These are phyloP conservation scores for Saturnispora zaruensis DNA, from an alignment of 805 yeast species.

Conservation along the genomic window DNA sequence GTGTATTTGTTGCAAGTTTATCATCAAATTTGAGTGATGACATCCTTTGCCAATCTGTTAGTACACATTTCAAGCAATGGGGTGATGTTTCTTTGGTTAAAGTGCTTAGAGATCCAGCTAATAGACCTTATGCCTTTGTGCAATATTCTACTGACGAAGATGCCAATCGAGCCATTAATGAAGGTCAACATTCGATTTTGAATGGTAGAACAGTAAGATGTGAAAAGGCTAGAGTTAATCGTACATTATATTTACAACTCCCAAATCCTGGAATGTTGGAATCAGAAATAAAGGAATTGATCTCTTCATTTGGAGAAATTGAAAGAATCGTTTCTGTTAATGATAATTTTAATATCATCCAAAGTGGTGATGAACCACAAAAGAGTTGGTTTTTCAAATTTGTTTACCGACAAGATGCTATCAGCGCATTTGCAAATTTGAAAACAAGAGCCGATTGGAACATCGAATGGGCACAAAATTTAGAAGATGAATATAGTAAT, in stretches of 20 bases:
- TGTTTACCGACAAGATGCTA: slow-evolving; percentile 80
- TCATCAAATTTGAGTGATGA: slow-evolving; percentile 61
- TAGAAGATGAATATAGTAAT: slow-evolving; percentile 40
- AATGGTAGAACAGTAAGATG: slow-evolving; percentile 76
- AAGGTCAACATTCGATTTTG: slow-evolving; percentile 60
- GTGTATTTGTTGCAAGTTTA: slow-evolving; percentile 85
- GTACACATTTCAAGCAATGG: slow-evolving; percentile 59
- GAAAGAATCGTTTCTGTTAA: slow-evolving; percentile 50
- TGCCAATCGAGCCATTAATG: slow-evolving; percentile 55
- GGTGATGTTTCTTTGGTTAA: slow-evolving; percentile 68
- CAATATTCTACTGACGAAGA: slow-evolving; percentile 69
- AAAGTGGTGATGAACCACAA: slow-evolving; percentile 13
- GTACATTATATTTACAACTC: slow-evolving; percentile 61
- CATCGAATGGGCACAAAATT: slow-evolving; percentile 83
- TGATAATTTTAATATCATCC: slow-evolving; percentile 25
- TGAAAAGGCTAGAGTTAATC: slow-evolving; percentile 85
- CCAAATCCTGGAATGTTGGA: slow-evolving; percentile 21
- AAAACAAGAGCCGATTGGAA: slow-evolving; percentile 45
- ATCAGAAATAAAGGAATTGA: slow-evolving; percentile 30
- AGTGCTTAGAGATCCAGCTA: slow-evolving; percentile 71
- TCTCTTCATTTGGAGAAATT: slow-evolving; percentile 60
- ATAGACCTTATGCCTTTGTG: slow-evolving; percentile 89
- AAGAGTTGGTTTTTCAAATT: slow-evolving; percentile 64
- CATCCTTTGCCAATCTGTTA: slow-evolving; percentile 59
- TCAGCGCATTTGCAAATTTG: slow-evolving; percentile 68